A percentile compares a stretch with the other conserved stretches of the same genome.
Evolutionary conservation across 495 filamentous ascomycete species (phyloP).

Genomic region (Neurospora sp.): DNA sequence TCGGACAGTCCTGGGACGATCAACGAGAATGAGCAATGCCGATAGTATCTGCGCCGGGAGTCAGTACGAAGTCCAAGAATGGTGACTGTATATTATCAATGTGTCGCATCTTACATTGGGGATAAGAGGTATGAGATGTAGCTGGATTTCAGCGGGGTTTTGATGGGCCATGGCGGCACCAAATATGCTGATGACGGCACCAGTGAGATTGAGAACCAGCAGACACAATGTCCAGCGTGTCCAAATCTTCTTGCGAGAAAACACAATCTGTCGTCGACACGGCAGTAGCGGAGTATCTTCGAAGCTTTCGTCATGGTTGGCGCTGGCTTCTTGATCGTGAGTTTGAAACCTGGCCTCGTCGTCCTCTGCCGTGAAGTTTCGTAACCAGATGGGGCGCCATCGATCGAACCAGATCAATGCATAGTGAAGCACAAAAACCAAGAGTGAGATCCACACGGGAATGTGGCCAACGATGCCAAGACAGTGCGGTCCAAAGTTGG

Average conservation of each 20-base stretch:
- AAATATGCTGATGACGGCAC: conserved; percentile 1
- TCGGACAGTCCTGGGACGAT: conserved; percentile 15
- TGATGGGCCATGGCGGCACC: conserved; percentile 6
- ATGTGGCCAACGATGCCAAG: conserved; percentile 20
- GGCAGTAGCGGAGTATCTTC: neutral
- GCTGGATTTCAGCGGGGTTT: neutral
- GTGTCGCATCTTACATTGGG: conserved; percentile 14
- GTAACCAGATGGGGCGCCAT: conserved; percentile 20
- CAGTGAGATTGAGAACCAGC: conserved; percentile 4
- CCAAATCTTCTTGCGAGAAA: conserved; percentile 4
- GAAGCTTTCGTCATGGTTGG: neutral
- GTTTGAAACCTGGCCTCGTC: neutral
- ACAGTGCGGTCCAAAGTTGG: conserved; percentile 18
- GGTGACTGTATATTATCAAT: neutral
- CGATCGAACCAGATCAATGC: conserved; percentile 11
- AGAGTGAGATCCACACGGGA: conserved; percentile 17
- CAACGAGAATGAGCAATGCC: conserved; percentile 12
- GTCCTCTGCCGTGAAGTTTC: conserved; percentile 15
- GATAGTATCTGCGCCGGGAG: conserved; percentile 9
- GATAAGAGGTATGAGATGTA: conserved; percentile 10
- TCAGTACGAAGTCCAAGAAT: neutral
- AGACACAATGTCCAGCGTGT: conserved; percentile 12
- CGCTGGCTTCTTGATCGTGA: neutral
- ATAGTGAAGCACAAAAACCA: conserved; percentile 20
- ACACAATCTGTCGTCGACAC: neutral